Evolutionary conservation across 768 basidiomycete genomes (phyloP).

Genomic region (Heimioporus sp.): DNA sequence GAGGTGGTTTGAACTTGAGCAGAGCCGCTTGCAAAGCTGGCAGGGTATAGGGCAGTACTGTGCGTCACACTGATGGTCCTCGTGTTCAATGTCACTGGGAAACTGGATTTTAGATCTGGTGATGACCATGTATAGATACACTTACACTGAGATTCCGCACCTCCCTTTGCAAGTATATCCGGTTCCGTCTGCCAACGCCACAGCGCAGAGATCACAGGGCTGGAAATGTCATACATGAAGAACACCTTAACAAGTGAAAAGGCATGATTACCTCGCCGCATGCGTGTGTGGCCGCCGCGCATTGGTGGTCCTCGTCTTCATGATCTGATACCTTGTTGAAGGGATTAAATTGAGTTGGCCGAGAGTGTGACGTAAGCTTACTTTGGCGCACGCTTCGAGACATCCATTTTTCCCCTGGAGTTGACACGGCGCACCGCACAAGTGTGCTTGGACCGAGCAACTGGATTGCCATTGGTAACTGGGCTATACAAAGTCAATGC

Average conservation of each 20-base stretch:
- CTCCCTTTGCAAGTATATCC: slow-evolving; percentile 39
- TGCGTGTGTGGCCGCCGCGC: slow-evolving; percentile 48
- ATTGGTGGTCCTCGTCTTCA: slow-evolving; percentile 48
- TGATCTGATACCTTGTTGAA: slow-evolving; percentile 47
- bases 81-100: slow-evolving; percentile 46
- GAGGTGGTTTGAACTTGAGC: slow-evolving; percentile 46
- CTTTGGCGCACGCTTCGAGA: slow-evolving; percentile 51
- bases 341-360: neutral
- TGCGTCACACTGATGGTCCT: slow-evolving; percentile 47
- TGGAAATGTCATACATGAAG: slow-evolving; percentile 15
- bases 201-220: slow-evolving; percentile 41
- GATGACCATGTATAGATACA: neutral
- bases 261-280: slow-evolving; percentile 48
- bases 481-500: neutral
- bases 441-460: slow-evolving; percentile 49
- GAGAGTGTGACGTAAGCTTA: slow-evolving; percentile 12
- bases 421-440: slow-evolving; percentile 53
- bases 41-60: slow-evolving; percentile 53
- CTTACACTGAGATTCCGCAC: slow-evolving; percentile 43
- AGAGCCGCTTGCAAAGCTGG: slow-evolving; percentile 53
- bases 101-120: neutral
- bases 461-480: slow-evolving; percentile 27
- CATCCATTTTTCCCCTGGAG: slow-evolving; percentile 50
- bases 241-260: neutral
- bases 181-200: slow-evolving; percentile 25